Percentiles rank a stretch among this genome's conserved stretches.
These are phyloP conservation scores for Thelephora terrestris DNA, from an alignment of 1,284 basidiomycete species.

Conservation along the genomic window DNA sequence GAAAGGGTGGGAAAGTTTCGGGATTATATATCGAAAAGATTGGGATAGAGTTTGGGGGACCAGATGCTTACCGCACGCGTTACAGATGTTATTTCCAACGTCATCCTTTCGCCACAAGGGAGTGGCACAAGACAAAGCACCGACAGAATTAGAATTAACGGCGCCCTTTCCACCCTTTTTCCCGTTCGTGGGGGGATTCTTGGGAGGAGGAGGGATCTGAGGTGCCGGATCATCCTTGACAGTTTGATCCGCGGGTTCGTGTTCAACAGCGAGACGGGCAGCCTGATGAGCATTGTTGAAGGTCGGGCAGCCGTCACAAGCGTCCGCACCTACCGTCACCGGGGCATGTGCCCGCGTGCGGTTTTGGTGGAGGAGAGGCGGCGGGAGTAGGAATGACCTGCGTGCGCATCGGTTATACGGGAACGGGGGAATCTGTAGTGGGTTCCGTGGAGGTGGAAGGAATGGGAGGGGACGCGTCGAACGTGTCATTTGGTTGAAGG, in stretches of 20 bases:
- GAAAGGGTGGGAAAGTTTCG: slow-evolving; percentile 5
- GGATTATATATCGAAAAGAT: slow-evolving; percentile 17
- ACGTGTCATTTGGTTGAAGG: slow-evolving; percentile 18
- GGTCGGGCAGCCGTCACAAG: slow-evolving; percentile 89
- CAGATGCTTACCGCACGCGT: slow-evolving; percentile 77
- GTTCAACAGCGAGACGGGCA: slow-evolving; percentile 14
- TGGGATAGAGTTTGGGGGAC: slow-evolving; percentile 6
- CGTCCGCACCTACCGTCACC: slow-evolving; percentile 86
- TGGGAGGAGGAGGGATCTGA: neutral
- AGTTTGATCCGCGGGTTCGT: slow-evolving; percentile 18
- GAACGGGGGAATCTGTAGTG: slow-evolving; percentile 7
- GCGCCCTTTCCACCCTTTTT: slow-evolving; percentile 19
- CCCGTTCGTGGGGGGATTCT: slow-evolving; percentile 3
- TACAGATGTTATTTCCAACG: slow-evolving; percentile 87
- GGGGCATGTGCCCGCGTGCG: slow-evolving; percentile 71
- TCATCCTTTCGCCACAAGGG: slow-evolving; percentile 92
- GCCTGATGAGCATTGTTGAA: slow-evolving; percentile 73
- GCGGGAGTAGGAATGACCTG: slow-evolving; percentile 24
- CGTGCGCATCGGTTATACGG: slow-evolving; percentile 18
- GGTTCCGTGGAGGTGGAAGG: slow-evolving; percentile 3
- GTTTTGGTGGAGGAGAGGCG: slow-evolving; percentile 22
- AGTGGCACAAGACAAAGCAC: slow-evolving; percentile 81
- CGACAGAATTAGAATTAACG: slow-evolving; percentile 39
- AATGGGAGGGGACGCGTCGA: slow-evolving; percentile 15
- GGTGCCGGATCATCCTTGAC: slow-evolving; percentile 3